phyloP scores from a whole-genome alignment of 805 yeast species.

The Hanseniaspora thailandica region DNA sequence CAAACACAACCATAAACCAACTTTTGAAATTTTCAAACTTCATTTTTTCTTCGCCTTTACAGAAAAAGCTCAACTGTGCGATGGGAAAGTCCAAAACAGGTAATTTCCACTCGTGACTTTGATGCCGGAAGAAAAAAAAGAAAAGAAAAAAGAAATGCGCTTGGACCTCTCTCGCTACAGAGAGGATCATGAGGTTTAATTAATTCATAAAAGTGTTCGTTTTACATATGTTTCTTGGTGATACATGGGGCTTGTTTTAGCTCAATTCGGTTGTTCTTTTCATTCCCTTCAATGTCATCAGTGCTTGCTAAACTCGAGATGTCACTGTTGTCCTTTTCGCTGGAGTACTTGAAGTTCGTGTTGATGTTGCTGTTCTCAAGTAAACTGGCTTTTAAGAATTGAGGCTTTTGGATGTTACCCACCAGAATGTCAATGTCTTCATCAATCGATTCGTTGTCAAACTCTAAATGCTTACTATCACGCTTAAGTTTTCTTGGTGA shows the following conservation, averaged over 20 bases:
- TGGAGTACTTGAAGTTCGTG: constrained; percentile 1
- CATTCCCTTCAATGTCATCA: background rate
- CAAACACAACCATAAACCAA: no score
- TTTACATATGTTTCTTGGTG: background rate
- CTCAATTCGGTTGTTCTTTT: background rate
- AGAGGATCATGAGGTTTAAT: no score
- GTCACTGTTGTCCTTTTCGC: background rate
- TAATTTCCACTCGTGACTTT: background rate
- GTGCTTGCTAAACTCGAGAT: background rate
- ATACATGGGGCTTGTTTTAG: constrained; percentile 1
- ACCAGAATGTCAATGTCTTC: background rate
- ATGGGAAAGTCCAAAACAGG: background rate
- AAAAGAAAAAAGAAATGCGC: background rate
- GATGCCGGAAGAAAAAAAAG: no score
- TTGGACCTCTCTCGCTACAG: no score
- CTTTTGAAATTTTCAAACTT: no score
- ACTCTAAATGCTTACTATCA: background rate
- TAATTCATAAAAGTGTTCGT: background rate
- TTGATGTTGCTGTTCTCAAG: background rate
- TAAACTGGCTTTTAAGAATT: background rate
- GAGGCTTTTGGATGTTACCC: background rate
- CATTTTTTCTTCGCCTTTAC: background rate
- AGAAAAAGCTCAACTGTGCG: background rate
- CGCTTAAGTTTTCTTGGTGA: constrained; percentile 13
- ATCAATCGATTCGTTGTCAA: background rate